These are phyloP conservation scores for Colletotrichum noveboracense DNA, from an alignment of 2,329 filamentous ascomycete species.

Conservation along the genomic window DNA sequence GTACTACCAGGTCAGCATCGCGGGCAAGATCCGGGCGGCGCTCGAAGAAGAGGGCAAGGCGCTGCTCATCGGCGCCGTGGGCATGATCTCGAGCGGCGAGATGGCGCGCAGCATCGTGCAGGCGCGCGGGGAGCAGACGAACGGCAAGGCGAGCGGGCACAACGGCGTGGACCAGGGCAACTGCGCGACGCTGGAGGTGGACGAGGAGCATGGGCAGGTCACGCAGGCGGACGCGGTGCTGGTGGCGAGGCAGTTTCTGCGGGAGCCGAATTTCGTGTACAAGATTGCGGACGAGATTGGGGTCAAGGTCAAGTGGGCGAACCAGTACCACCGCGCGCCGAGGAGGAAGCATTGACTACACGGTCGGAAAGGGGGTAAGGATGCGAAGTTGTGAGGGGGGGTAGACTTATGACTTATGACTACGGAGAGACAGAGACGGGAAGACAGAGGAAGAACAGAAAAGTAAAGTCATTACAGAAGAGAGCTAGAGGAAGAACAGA, in stretches of 20 bases:
- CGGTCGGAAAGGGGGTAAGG: background rate
- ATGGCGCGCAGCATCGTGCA: slow-evolving; percentile 67
- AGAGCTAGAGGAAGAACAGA: background rate
- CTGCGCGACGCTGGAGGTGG: slow-evolving; percentile 38
- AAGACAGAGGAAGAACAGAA: background rate
- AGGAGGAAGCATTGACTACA: slow-evolving; percentile 29
- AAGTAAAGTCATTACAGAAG: background rate
- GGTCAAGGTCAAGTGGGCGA: slow-evolving; percentile 73
- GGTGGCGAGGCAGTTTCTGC: slow-evolving; percentile 77
- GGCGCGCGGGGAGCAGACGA: slow-evolving; percentile 34
- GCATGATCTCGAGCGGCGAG: slow-evolving; percentile 72
- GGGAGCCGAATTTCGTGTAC: slow-evolving; percentile 81
- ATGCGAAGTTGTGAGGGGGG: background rate
- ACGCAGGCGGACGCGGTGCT: slow-evolving; percentile 73
- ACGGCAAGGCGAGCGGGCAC: slow-evolving; percentile 35
- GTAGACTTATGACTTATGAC: background rate
- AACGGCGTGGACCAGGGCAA: background rate
- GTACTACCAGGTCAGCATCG: slow-evolving; percentile 77
- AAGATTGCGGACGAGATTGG: slow-evolving; percentile 74
- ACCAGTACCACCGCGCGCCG: slow-evolving; percentile 60
- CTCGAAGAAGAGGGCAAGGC: slow-evolving; percentile 51
- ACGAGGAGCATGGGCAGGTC: slow-evolving; percentile 40
- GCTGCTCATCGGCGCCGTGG: slow-evolving; percentile 76
- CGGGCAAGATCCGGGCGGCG: slow-evolving; percentile 72
- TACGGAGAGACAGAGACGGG: too few relatives aligned